Conservation (phyloP, 1,139 yeast species). For the Taphrina communis region DNA sequence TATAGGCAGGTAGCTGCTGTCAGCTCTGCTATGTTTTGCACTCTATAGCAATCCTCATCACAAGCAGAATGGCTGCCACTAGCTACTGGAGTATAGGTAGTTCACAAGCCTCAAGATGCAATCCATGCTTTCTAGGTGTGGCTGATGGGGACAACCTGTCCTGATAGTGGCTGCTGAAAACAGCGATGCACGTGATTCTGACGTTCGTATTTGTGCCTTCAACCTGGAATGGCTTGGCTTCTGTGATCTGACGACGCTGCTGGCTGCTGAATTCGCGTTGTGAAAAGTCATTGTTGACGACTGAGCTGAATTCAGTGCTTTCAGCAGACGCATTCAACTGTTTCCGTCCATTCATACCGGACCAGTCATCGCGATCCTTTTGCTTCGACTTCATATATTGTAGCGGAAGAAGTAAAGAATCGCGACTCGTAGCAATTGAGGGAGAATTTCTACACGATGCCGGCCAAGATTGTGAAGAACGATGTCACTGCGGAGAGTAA, state of each 20-base stretch:
- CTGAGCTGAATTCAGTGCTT: background rate
- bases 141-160: background rate
- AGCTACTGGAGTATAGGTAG: too few species aligned
- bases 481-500: conserved; percentile 15
- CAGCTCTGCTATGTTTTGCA: too few species aligned
- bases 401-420: background rate
- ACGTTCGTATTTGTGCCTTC: background rate
- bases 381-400: too few species aligned
- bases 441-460: background rate
- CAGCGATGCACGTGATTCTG: background rate
- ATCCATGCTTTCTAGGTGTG: background rate
- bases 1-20: too few species aligned
- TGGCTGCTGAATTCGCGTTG: too few species aligned
- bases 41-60: too few species aligned
- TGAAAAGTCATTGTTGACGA: too few species aligned
- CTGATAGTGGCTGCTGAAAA: background rate
- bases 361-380: too few species aligned
- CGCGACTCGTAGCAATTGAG: background rate
- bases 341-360: background rate
- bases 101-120: too few species aligned
- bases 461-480: background rate
- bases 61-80: too few species aligned
- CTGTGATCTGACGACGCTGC: too few species aligned
- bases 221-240: too few species aligned
- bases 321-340: background rate